These are phyloP conservation scores for Aspergillus neoniger DNA, from an alignment of 2,329 filamentous ascomycete species.

Conservation along the genomic window DNA sequence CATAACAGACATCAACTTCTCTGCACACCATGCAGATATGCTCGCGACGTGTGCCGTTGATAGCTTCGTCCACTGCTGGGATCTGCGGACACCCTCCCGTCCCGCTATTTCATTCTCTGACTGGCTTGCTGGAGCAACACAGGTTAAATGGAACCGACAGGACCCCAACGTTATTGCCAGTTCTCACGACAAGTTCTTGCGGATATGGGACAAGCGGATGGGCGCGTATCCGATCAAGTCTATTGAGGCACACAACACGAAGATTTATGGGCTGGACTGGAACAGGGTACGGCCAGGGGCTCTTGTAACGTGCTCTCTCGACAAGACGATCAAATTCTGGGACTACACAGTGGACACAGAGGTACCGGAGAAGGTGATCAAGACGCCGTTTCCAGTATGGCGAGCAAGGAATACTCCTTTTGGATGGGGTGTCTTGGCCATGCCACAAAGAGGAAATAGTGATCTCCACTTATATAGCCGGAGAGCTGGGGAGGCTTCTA, in stretches of 20 bases:
- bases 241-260: conserved; percentile 84
- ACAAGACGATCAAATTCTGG: conserved; percentile 93
- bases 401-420: conserved; percentile 89
- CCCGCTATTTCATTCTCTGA: conserved; percentile 83
- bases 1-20: conserved; percentile 96
- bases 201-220: conserved; percentile 87
- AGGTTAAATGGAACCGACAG: conserved; percentile 92
- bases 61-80: conserved; percentile 91
- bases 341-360: conserved; percentile 68
- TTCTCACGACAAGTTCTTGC: conserved; percentile 82
- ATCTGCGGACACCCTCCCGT: conserved; percentile 71
- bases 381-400: conserved; percentile 85
- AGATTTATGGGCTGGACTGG: conserved; percentile 96
- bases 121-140: conserved; percentile 90
- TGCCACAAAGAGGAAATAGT: conserved; percentile 87
- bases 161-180: conserved; percentile 85
- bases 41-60: conserved; percentile 90
- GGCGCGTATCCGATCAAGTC: conserved; percentile 76
- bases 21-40: conserved; percentile 84
- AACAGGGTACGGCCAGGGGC: conserved; percentile 73
- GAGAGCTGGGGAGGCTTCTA: conserved; percentile 45
- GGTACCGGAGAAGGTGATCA: conserved; percentile 72
- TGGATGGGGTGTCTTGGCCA: conserved; percentile 79
- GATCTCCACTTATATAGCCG: conserved; percentile 83
- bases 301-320: conserved; percentile 84